A percentile compares a stretch with the other conserved stretches of the same genome.
These are phyloP conservation scores for Setomelanomma holmii DNA, from an alignment of 2,329 filamentous ascomycete species.

Conservation along the genomic window DNA sequence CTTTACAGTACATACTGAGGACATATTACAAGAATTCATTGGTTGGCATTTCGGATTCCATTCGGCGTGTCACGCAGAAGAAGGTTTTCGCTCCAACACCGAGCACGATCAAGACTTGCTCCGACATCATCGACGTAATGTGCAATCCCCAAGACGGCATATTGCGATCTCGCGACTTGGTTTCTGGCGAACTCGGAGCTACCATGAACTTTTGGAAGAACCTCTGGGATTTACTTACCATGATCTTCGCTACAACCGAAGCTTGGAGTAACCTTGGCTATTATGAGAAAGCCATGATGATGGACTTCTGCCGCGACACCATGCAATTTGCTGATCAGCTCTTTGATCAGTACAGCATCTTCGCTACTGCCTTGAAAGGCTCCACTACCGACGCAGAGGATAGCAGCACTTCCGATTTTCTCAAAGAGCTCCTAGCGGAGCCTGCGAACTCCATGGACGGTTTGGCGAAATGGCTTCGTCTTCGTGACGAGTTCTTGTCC, in stretches of 20 bases:
- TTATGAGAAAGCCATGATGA: slow-evolving; percentile 76
- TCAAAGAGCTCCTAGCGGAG: slow-evolving; percentile 67
- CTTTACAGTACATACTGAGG: slow-evolving; percentile 66
- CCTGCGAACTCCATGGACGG: slow-evolving; percentile 70
- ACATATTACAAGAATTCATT: slow-evolving; percentile 64
- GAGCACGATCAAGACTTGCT: slow-evolving; percentile 66
- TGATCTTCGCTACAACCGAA: slow-evolving; percentile 84
- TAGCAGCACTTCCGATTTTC: slow-evolving; percentile 43
- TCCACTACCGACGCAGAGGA: slow-evolving; percentile 42
- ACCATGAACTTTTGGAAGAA: slow-evolving; percentile 82
- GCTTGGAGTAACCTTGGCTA: slow-evolving; percentile 76
- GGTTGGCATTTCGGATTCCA: slow-evolving; percentile 62
- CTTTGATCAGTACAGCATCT: slow-evolving; percentile 83
- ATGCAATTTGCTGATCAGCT: slow-evolving; percentile 92
- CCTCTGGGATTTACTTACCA: slow-evolving; percentile 81
- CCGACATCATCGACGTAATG: slow-evolving; percentile 68
- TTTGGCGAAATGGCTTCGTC: slow-evolving; percentile 86
- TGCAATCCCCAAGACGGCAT: slow-evolving; percentile 69
- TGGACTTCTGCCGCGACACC: slow-evolving; percentile 90
- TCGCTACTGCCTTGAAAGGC: slow-evolving; percentile 72
- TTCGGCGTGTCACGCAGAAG: slow-evolving; percentile 62
- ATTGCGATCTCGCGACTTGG: slow-evolving; percentile 65
- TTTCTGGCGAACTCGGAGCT: slow-evolving; percentile 67
- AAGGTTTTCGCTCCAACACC: slow-evolving; percentile 66
- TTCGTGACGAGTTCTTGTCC: slow-evolving; percentile 87